Evolutionary conservation across 768 basidiomycete species (phyloP), one percentile per base, ranked within the genome.

Genomic region (Suillus occidentalis): DNA sequence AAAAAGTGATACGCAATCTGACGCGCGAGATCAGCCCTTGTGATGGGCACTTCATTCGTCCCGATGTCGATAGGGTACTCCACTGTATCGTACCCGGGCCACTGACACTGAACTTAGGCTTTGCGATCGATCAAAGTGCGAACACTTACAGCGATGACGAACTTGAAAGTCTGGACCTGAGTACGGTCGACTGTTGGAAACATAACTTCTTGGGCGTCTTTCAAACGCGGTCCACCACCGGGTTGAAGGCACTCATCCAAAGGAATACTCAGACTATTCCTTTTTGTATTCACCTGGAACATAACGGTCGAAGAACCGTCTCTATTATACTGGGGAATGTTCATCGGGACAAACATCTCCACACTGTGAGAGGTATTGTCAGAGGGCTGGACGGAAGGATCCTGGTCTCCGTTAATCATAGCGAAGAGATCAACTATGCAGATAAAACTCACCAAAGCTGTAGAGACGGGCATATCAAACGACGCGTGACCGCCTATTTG

Each of bases 11-110:
- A 28, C 5, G 66, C 66, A 28, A 67, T 67, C 18, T n/a, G 37
- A 53, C 39, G 55, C 5, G 61, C 66, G 37, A 67, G 47, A 31
- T 66, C n/a, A 37, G 37, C 39, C 34, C 66, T 60, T 34, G 60
- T 65, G 34, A 65, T 34, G 6, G 43, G 39, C 25, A 0, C 22
- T 28, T 40, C 45, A 14, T 28, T 52, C 3, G 45, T 56, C 22
- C 39, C 65, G n/a, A 66, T 52, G 9, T 53, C 28, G 18, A 67
- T 49, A 34, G 20, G 22, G 60, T 36, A 63, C 28, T 67, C 31
- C 20, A 66, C 25, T 14, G 31, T 20, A 2, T 57, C 39, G 20
- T 67, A 67, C 22, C 65, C 66, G 12, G 66, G 65, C 65, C 66
- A 67, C 66, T 67, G 18, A 39, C 25, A 45, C 57, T 62, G n/a